Percentiles rank a stretch among this genome's conserved stretches.
Conservation (phyloP, 306 rosid species). For the Alnus glutinosa region DNA sequence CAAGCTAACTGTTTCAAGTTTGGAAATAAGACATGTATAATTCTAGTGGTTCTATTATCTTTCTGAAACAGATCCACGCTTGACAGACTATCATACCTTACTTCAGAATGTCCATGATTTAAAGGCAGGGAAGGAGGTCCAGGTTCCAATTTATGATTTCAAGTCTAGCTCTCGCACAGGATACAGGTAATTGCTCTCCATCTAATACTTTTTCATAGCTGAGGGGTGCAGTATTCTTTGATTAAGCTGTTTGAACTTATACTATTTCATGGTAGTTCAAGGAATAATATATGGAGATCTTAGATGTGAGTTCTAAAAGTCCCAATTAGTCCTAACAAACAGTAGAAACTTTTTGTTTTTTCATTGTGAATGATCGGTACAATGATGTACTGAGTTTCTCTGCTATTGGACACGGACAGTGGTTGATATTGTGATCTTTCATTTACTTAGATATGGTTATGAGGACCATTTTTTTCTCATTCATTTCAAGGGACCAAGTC, state of each 20-base stretch:
- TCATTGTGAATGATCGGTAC: not conserved
- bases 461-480: not conserved
- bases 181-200: slow-evolving; percentile 64
- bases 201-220: slow-evolving; percentile 23
- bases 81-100: slow-evolving; percentile 92
- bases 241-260: slow-evolving; percentile 5
- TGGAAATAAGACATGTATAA: slow-evolving; percentile 15
- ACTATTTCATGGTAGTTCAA: slow-evolving; percentile 4
- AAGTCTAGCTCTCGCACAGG: slow-evolving; percentile 91
- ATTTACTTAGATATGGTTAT: not conserved
- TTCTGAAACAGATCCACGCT: slow-evolving; percentile 82
- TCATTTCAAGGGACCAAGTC: not conserved
- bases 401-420: not conserved
- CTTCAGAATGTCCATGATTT: slow-evolving; percentile 88
- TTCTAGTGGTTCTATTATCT: slow-evolving; percentile 21
- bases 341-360: not conserved
- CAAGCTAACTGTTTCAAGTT: slow-evolving; percentile 26
- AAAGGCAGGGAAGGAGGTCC: slow-evolving; percentile 73
- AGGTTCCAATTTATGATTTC: slow-evolving; percentile 96
- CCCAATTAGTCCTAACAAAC: not conserved
- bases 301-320: slow-evolving; percentile 1
- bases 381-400: not conserved
- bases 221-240: slow-evolving; percentile 6
- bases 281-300: slow-evolving; percentile 1
- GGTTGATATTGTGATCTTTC: not conserved